phyloP scores from a whole-genome alignment of 2,329 filamentous ascomycete genomes.

The Penicillium oxalicum region DNA sequence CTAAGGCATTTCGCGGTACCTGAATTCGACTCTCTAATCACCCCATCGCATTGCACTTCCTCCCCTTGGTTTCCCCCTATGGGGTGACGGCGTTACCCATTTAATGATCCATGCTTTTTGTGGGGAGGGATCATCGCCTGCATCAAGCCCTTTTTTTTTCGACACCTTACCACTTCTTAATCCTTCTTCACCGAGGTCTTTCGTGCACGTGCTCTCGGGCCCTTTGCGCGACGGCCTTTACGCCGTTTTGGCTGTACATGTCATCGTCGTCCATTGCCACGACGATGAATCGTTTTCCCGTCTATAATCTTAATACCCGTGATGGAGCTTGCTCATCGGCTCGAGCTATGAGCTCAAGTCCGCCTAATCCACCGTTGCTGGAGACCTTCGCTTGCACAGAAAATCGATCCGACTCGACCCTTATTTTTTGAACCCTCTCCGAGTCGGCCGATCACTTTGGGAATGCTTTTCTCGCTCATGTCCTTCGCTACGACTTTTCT shows the following conservation, averaged over 20 bases:
- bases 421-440: background rate
- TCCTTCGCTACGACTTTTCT: slow-evolving; percentile 30
- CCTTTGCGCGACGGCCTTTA: slow-evolving; percentile 17
- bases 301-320: slow-evolving; percentile 40
- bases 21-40: slow-evolving; percentile 16
- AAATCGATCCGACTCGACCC: slow-evolving; percentile 7
- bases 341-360: slow-evolving; percentile 7
- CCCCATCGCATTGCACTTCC: slow-evolving; percentile 25
- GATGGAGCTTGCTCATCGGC: slow-evolving; percentile 13
- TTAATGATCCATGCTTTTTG: slow-evolving; percentile 31
- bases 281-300: slow-evolving; percentile 18
- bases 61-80: slow-evolving; percentile 14
- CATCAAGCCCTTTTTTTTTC: slow-evolving; percentile 31
- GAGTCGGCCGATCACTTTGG: slow-evolving; percentile 16
- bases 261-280: slow-evolving; percentile 19
- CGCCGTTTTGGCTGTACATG: slow-evolving; percentile 34
- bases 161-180: slow-evolving; percentile 35
- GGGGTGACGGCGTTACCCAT: slow-evolving; percentile 29
- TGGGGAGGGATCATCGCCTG: slow-evolving; percentile 24
- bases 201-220: slow-evolving; percentile 16
- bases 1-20: slow-evolving; percentile 18
- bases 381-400: slow-evolving; percentile 38
- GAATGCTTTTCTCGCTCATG: slow-evolving; percentile 27
- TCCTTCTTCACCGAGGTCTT: slow-evolving; percentile 21
- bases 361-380: slow-evolving; percentile 17